Conservation (phyloP, 768 basidiomycete genomes). For the Lactifluus piperatus region DNA sequence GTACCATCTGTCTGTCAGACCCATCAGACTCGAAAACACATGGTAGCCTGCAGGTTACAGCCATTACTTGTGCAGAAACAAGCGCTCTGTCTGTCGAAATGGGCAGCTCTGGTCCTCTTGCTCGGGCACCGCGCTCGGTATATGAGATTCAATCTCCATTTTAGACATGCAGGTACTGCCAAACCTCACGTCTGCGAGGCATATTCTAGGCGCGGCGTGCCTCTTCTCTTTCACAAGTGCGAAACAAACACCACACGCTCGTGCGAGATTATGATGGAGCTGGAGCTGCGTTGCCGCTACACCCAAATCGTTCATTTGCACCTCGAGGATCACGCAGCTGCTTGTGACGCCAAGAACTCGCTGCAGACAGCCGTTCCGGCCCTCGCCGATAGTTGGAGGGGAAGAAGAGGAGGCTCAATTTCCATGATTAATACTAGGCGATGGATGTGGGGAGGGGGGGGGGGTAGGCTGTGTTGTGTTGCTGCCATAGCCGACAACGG, state of each 20-base stretch:
- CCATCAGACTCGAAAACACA: conserved; percentile 6
- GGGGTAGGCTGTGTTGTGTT: too few relatives aligned
- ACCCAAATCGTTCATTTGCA: neutral
- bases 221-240: neutral
- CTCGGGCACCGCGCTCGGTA: neutral
- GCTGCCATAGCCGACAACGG: neutral
- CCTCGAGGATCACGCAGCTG: conserved; percentile 7
- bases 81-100: neutral
- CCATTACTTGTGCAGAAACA: neutral
- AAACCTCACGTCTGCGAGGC: neutral
- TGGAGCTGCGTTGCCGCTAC: neutral
- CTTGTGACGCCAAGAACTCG: neutral
- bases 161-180: neutral
- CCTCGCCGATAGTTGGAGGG: neutral
- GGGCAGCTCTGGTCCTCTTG: neutral
- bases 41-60: conserved; percentile 10
- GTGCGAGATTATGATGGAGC: neutral
- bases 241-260: neutral
- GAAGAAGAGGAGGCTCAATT: neutral
- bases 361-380: conserved; percentile 3
- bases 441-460: neutral
- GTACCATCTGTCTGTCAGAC: neutral
- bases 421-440: neutral
- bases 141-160: neutral
- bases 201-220: neutral